These are phyloP conservation scores for Aspergillus ellipticus DNA, from an alignment of 495 filamentous ascomycete genomes.

Conservation along the genomic window DNA sequence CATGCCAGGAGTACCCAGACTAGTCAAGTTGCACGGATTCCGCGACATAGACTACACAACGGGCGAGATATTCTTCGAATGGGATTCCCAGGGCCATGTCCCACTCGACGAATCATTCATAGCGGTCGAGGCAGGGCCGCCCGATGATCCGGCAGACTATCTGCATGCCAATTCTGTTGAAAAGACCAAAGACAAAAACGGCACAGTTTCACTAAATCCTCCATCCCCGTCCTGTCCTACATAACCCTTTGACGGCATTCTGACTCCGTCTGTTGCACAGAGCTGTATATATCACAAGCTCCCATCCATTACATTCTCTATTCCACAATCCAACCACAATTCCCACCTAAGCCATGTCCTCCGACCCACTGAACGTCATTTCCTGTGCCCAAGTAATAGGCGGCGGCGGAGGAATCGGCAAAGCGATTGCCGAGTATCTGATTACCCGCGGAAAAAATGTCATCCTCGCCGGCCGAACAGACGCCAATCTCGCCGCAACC, in stretches of 20 bases:
- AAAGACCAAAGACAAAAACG: conserved; percentile 19
- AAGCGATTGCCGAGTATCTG: conserved; percentile 39
- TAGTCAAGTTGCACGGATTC: conserved; percentile 22
- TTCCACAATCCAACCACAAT: too few relatives aligned
- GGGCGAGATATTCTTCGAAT: conserved; percentile 25
- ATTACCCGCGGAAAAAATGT: conserved; percentile 40
- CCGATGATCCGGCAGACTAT: conserved; percentile 21
- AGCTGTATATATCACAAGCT: too few relatives aligned
- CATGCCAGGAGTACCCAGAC: conserved; percentile 12
- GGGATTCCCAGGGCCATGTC: conserved; percentile 24
- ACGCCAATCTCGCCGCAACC: conserved; percentile 35
- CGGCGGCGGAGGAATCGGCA: conserved; percentile 46
- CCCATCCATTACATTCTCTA: too few relatives aligned
- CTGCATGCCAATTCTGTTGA: conserved; percentile 28
- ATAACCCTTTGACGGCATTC: too few relatives aligned
- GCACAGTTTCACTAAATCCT: too few relatives aligned
- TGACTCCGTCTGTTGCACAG: too few relatives aligned
- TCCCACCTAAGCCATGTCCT: too few relatives aligned
- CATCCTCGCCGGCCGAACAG: conserved; percentile 44
- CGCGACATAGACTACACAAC: conserved; percentile 24
- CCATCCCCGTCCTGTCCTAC: too few relatives aligned
- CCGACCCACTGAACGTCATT: conserved; percentile 3
- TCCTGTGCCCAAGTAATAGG: conserved; percentile 43
- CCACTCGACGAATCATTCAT: conserved; percentile 13
- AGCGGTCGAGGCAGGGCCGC: neutral